Evolutionary conservation across 2,329 filamentous ascomycete species (phyloP).

Genomic region (Cladorrhinum sp.): DNA sequence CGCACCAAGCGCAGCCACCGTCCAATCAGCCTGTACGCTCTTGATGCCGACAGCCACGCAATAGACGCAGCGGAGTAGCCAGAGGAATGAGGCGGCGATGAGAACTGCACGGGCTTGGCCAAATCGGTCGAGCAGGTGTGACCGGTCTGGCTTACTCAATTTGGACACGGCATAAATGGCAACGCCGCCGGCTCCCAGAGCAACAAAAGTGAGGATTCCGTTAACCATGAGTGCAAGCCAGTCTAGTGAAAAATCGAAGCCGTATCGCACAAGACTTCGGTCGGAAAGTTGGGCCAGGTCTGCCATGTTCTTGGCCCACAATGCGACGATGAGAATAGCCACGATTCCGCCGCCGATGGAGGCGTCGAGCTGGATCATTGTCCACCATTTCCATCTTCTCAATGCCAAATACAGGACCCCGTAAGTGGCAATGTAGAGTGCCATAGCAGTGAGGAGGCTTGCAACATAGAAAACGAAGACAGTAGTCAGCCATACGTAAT

Average conservation of each 20-base stretch:
- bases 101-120: slow-evolving; percentile 8
- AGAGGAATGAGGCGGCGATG: slow-evolving; percentile 10
- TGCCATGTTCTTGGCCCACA: not conserved
- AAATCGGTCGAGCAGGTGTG: not conserved
- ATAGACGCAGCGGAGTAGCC: slow-evolving; percentile 12
- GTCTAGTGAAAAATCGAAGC: not conserved
- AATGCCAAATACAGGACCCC: slow-evolving; percentile 9
- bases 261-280: not conserved
- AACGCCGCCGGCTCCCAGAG: slow-evolving; percentile 1
- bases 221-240: slow-evolving; percentile 12
- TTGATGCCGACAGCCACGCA: slow-evolving; percentile 8
- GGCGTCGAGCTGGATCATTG: slow-evolving; percentile 1
- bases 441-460: not conserved
- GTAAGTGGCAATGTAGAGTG: slow-evolving; percentile 1
- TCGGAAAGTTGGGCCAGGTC: not conserved
- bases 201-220: not conserved
- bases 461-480: not conserved
- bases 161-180: slow-evolving; percentile 8
- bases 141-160: not conserved
- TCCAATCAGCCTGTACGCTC: not conserved
- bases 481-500: not conserved
- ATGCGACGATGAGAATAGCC: not conserved
- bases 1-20: not conserved
- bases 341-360: slow-evolving; percentile 1
- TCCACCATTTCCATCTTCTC: slow-evolving; percentile 14